A percentile compares a stretch with the other conserved stretches of the same genome.
Evolutionary conservation across 2,329 filamentous ascomycete species (phyloP).

Genomic region (Cercospora berteroae): DNA sequence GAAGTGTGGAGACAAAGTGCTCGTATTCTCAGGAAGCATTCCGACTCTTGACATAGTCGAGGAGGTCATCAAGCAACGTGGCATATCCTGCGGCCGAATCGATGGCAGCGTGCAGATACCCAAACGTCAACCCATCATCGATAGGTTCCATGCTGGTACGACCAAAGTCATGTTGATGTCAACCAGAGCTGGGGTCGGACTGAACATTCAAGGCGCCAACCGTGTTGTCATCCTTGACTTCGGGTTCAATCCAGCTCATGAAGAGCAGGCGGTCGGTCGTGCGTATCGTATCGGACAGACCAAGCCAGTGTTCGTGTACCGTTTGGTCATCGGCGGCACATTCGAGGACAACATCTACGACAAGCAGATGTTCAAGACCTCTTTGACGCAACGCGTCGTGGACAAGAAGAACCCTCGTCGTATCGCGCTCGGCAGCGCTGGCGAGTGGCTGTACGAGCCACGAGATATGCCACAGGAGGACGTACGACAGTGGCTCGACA

Average conservation of each 20-base stretch:
- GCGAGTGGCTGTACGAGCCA: conserved; percentile 61
- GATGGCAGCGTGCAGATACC: conserved; percentile 63
- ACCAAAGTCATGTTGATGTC: conserved; percentile 71
- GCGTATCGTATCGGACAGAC: conserved; percentile 81
- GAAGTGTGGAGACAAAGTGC: conserved; percentile 65
- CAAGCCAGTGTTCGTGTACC: conserved; percentile 81
- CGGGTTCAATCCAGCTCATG: conserved; percentile 73
- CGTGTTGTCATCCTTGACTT: conserved; percentile 85
- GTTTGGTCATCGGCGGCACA: conserved; percentile 73
- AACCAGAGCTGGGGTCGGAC: conserved; percentile 74
- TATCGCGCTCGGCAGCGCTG: conserved; percentile 54
- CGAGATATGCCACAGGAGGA: conserved; percentile 53
- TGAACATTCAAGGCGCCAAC: conserved; percentile 82
- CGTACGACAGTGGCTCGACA: conserved; percentile 52
- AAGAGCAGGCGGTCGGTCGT: conserved; percentile 83
- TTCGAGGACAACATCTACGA: conserved; percentile 75
- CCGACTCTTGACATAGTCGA: conserved; percentile 68
- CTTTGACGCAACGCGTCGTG: conserved; percentile 74
- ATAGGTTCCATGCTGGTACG: conserved; percentile 64
- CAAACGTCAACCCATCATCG: conserved; percentile 62
- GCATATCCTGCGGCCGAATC: conserved; percentile 55
- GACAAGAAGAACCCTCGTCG: conserved; percentile 78
- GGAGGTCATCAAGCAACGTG: conserved; percentile 51
- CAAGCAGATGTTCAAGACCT: conserved; percentile 75
- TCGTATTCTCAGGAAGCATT: conserved; percentile 77